Conservation (phyloP, 1,284 basidiomycete genomes). For the Tilletia horrida region DNA sequence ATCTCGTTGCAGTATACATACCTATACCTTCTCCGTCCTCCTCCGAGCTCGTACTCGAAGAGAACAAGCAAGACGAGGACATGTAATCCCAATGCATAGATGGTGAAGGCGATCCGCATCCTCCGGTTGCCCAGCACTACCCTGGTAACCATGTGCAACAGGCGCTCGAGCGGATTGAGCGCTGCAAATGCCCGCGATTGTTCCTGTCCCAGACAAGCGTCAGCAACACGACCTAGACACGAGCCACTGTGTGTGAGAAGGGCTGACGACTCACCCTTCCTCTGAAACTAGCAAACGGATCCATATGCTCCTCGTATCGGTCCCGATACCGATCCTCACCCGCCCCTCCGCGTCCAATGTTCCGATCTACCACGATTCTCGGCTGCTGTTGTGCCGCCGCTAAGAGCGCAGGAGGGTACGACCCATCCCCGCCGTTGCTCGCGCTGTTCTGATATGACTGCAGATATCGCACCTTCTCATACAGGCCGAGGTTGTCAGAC, state of each 20-base stretch:
- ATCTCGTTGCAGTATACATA: neutral
- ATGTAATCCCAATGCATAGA: constrained; percentile 75
- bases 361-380: constrained; percentile 55
- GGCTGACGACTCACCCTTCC: constrained; percentile 68
- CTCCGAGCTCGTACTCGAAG: constrained; percentile 33
- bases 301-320: constrained; percentile 91
- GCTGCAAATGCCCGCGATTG: constrained; percentile 84
- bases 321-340: constrained; percentile 72
- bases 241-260: too few relatives aligned
- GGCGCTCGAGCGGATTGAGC: constrained; percentile 85
- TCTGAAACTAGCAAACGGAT: constrained; percentile 94
- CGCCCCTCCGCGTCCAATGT: constrained; percentile 26
- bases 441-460: constrained; percentile 30
- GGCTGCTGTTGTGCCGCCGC: constrained; percentile 79
- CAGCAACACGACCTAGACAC: too few relatives aligned
- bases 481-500: constrained; percentile 46
- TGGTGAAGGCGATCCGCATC: constrained; percentile 68
- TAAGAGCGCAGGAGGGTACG: constrained; percentile 58
- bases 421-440: constrained; percentile 63
- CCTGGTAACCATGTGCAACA: constrained; percentile 78
- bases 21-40: neutral
- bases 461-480: constrained; percentile 51
- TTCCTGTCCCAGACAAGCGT: constrained; percentile 64
- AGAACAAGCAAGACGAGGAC: constrained; percentile 71
- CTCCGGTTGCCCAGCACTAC: constrained; percentile 78